Base-by-base conservation (phyloP, 202 grass and related monocot species). In the Tripidium arundinaceum region DNA sequence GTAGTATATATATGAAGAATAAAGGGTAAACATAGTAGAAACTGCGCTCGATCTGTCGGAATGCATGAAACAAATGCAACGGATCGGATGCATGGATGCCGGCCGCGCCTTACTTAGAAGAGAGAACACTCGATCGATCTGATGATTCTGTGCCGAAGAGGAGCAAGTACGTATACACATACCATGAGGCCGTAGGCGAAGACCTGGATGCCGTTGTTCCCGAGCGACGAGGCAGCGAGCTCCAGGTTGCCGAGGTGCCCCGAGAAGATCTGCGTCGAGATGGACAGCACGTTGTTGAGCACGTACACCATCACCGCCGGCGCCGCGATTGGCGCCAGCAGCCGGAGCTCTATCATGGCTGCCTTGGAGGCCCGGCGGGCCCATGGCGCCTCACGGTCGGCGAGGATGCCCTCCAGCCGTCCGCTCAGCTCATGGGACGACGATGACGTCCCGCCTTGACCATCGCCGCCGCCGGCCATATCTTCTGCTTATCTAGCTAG, bases 141-240 rank as follows among this genome's bases (percentile, higher is more conserved):
- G n/a, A n/a, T n/a, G n/a, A n/a, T n/a, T n/a, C n/a, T n/a, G n/a
- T n/a, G n/a, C n/a, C n/a, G n/a, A n/a, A n/a, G n/a, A n/a, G n/a
- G n/a, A n/a, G n/a, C n/a, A n/a, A n/a, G n/a, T n/a, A n/a, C n/a
- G n/a, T n/a, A n/a, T n/a, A n/a, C n/a, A n/a, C n/a, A n/a, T 68
- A 97, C 91, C 94, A 97, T 89, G 76, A 97, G 89, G 28, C 94
- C 94, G 85, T 93, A 97, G 57, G 94, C 94, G 81, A 97, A 91
- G 68, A 90, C 76, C 84, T 97, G 94, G 85, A 97, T 91, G 86
- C 94, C 94, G 49, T 85, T 97, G 88, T 97, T 97, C 60, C 94
- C 94, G 47, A 97, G 91, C 38, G 94, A 93, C 38, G 94, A 72
- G 40, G 94, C 94, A 76, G 94, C 94, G 76, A 97, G 87, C 87